These are phyloP conservation scores for Guyanaporus albipodus DNA, from an alignment of 768 basidiomycete species.

Conservation along the genomic window DNA sequence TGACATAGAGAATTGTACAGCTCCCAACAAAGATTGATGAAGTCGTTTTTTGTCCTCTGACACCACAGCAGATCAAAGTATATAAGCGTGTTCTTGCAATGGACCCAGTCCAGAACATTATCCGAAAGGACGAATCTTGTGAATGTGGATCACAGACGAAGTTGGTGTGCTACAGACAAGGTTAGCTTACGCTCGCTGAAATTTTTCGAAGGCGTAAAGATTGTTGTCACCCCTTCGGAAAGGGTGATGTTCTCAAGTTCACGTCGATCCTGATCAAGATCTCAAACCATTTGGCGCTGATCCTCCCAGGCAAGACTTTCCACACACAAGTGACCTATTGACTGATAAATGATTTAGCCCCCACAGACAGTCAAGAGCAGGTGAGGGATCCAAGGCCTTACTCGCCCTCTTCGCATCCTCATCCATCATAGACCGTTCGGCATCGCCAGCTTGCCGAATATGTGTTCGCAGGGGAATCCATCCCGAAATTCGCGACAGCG, in stretches of 20 bases:
- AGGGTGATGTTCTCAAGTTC: constrained; percentile 63
- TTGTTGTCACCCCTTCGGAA: constrained; percentile 47
- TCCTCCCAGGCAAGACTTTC: constrained; percentile 63
- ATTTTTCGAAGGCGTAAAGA: constrained; percentile 49
- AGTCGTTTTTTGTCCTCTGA: constrained; percentile 92
- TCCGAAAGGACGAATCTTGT: constrained; percentile 69
- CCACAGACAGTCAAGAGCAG: constrained; percentile 67
- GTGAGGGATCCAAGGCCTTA: constrained; percentile 29
- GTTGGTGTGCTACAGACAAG: constrained; percentile 36
- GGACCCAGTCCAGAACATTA: constrained; percentile 63
- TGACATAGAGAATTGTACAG: constrained; percentile 33
- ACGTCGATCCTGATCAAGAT: constrained; percentile 82
- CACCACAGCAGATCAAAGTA: constrained; percentile 59
- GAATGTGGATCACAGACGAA: constrained; percentile 58
- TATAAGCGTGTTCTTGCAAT: constrained; percentile 71
- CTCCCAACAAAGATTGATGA: constrained; percentile 86
- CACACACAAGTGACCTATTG: neutral
- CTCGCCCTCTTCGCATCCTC: neutral
- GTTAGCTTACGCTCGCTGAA: constrained; percentile 1
- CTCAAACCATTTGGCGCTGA: constrained; percentile 83
- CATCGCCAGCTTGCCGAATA: constrained; percentile 59
- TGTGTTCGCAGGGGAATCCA: constrained; percentile 55
- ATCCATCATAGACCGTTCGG: constrained; percentile 37
- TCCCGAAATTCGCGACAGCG: constrained; percentile 59
- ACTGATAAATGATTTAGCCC: constrained; percentile 40